phyloP scores from a whole-genome alignment of 176 grass and related monocot genomes.

The Elymus sibiricus region DNA sequence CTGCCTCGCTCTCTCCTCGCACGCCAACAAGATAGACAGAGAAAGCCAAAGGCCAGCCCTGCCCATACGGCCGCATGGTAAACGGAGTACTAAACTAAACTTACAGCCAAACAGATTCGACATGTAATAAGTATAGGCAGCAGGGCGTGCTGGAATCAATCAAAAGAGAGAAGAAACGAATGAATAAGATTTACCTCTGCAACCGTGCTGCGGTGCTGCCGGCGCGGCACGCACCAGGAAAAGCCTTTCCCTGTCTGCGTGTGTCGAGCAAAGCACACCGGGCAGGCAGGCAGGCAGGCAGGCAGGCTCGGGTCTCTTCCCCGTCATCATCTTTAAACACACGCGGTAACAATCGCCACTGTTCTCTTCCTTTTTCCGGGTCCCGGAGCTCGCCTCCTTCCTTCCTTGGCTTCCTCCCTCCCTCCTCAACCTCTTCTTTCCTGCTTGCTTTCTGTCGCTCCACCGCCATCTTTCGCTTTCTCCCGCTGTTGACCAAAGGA shows the following conservation, averaged over 20 bases:
- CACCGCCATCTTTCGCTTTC: slow-evolving; percentile 47
- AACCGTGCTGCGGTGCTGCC: slow-evolving; percentile 26
- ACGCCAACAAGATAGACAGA: too few relatives aligned
- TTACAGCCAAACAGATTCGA: too few relatives aligned
- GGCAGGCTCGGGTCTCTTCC: neutral
- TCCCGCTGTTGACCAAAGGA: slow-evolving; percentile 37
- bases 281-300: too few relatives aligned
- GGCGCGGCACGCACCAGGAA: slow-evolving; percentile 10
- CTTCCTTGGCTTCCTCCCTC: neutral
- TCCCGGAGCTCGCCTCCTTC: slow-evolving; percentile 30
- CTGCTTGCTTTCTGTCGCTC: slow-evolving; percentile 58
- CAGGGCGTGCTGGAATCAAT: neutral
- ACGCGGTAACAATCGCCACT: slow-evolving; percentile 18
- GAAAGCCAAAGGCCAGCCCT: too few relatives aligned
- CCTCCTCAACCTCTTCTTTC: slow-evolving; percentile 8
- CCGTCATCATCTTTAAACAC: slow-evolving; percentile 31
- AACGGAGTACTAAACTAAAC: too few relatives aligned
- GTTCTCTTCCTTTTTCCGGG: slow-evolving; percentile 48
- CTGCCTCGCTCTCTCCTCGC: too few relatives aligned
- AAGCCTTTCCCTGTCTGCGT: slow-evolving; percentile 12
- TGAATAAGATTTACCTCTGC: slow-evolving; percentile 18
- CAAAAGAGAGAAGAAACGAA: slow-evolving; percentile 16
- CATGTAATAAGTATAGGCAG: neutral
- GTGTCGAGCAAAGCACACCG: slow-evolving; percentile 15
- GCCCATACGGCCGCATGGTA: too few relatives aligned